Evolutionary conservation across 2,329 filamentous ascomycete species (phyloP), one percentile per base, ranked within the genome.

Genomic region (Iodosphaeria phyllophila): DNA sequence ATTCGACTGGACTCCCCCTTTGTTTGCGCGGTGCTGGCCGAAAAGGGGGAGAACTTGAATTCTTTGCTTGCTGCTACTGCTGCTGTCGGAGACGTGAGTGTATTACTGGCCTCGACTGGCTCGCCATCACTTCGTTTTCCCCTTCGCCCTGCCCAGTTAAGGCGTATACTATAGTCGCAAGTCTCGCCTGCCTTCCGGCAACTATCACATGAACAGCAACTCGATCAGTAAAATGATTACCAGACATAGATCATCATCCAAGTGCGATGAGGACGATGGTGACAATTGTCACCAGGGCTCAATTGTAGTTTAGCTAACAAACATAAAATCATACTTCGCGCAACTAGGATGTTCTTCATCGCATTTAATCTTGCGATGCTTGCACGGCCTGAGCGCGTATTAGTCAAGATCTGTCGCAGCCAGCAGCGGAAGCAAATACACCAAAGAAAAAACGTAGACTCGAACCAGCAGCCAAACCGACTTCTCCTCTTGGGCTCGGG

Each of bases 111-210:
- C 25, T 43, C 37, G 13, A 42, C 31, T 11, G 41, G 30, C 22
- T 52, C 39, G 35, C 48, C 33, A 35, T 57, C 50, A 25, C 50
- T 51, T 32, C 60, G 61, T 47, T 64, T 68, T 42, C 67, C 74
- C 24, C 63, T 60, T 28, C 77, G 64, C 4, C 77, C 76, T 31
- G 75, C 73, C 79, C 79, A 86, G 39, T 84, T 84, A 34, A 86
- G 52, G 16, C 75, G 64, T 37, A 86, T 77, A 38, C 69, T 78
- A 45, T 84, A 86, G 47, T 89, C 78, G 52, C 79, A 89, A 23
- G 54, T 52, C 42, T 82, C 75, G 31, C 71, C 70, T 33, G 73
- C 69, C 32, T 69, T 69, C 37, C 70, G 59, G 47, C 79, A 86
- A 41, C 56, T 60, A 33, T 32, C 27, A 22, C 14, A 23, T 17